A percentile compares a stretch with the other conserved stretches of the same genome.
These are phyloP conservation scores for Grosmannia huntii DNA, from an alignment of 2,329 filamentous ascomycete species.

Conservation along the genomic window DNA sequence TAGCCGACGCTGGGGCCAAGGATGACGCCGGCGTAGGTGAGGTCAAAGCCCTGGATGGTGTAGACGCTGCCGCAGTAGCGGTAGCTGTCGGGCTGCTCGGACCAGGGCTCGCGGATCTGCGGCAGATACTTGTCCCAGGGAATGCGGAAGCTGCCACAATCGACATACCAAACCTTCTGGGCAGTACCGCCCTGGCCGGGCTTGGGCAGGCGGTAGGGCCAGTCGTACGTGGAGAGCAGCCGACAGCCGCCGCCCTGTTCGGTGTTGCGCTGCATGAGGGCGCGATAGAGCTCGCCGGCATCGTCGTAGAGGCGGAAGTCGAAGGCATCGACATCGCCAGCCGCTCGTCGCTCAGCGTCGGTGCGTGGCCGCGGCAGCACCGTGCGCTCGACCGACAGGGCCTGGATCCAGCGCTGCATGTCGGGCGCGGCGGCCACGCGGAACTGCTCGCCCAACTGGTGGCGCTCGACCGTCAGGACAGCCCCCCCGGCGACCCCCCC, in stretches of 20 bases:
- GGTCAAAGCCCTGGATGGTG: constrained; percentile 8
- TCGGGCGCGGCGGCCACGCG: constrained; percentile 2
- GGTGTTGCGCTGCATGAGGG: constrained; percentile 3
- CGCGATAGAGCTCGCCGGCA: constrained; percentile 4
- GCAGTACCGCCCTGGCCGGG: constrained; percentile 1
- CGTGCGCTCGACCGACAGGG: constrained; percentile 4
- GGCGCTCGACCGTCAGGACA: background rate
- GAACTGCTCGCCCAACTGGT: constrained; percentile 1
- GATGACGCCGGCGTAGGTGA: constrained; percentile 5
- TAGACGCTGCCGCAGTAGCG: constrained; percentile 6
- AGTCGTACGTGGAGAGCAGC: constrained; percentile 7
- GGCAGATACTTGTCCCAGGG: constrained; percentile 7
- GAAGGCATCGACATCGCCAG: constrained; percentile 1
- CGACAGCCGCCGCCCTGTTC: constrained; percentile 3
- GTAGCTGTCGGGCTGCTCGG: constrained; percentile 7
- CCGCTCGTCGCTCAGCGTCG: background rate
- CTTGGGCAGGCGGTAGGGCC: constrained; percentile 4
- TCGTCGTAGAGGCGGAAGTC: constrained; percentile 6
- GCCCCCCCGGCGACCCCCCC: background rate
- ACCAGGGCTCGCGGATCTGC: constrained; percentile 3
- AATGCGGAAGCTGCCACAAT: constrained; percentile 5
- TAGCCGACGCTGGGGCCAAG: constrained; percentile 6
- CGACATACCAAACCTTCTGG: constrained; percentile 5
- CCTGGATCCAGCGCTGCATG: constrained; percentile 5
- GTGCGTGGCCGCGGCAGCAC: constrained; percentile 1